Evolutionary conservation across 768 basidiomycete genomes (phyloP).

Genomic region (Russula compacta): DNA sequence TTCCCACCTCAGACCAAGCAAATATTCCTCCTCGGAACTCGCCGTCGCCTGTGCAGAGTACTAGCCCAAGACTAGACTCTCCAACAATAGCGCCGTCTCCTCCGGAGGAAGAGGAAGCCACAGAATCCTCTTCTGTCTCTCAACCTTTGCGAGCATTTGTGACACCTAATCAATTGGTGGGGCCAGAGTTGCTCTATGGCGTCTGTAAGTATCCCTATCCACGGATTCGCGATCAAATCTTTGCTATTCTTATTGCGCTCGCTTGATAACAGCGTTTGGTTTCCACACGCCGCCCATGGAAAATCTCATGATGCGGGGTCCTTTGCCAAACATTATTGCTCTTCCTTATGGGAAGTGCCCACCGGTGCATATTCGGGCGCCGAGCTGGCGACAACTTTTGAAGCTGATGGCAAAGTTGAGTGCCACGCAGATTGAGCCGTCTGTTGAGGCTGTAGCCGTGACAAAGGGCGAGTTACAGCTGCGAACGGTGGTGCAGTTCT

Average conservation of each 20-base stretch:
- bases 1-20: neutral
- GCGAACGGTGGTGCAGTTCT: slow-evolving; percentile 70
- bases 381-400: slow-evolving; percentile 64
- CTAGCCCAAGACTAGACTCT: slow-evolving; percentile 5
- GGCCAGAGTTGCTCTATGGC: slow-evolving; percentile 46
- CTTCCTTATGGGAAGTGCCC: slow-evolving; percentile 61
- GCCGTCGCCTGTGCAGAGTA: neutral
- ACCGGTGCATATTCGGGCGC: slow-evolving; percentile 63
- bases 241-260: neutral
- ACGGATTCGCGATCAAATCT: neutral
- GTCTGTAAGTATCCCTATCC: slow-evolving; percentile 12
- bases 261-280: slow-evolving; percentile 47
- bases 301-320: slow-evolving; percentile 37
- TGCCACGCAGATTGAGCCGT: slow-evolving; percentile 60
- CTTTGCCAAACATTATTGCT: slow-evolving; percentile 66
- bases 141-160: neutral
- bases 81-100: neutral
- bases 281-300: slow-evolving; percentile 53
- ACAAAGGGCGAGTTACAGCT: slow-evolving; percentile 49
- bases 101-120: slow-evolving; percentile 2
- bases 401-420: slow-evolving; percentile 69
- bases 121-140: neutral
- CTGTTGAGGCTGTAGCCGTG: slow-evolving; percentile 53
- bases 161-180: slow-evolving; percentile 35
- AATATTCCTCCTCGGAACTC: neutral